Conservation (phyloP, 768 basidiomycete species). For the Lentinula boryana region DNA sequence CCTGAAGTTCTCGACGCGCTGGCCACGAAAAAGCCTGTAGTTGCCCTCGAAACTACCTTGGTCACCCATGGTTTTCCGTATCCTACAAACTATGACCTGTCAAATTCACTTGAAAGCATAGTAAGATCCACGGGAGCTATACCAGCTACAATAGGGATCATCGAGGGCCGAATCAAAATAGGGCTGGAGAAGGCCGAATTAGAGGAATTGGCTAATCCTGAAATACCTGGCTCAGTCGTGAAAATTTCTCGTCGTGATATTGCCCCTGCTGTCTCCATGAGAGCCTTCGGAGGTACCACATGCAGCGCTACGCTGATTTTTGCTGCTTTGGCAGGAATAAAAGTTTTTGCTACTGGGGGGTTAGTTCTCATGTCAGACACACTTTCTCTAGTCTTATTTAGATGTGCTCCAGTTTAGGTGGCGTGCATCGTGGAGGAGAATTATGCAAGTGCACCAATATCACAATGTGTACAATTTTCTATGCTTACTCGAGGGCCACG, state of each 20-base stretch:
- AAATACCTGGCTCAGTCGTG: slow-evolving; percentile 31
- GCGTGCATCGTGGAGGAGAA: slow-evolving; percentile 78
- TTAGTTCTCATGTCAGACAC: slow-evolving; percentile 23
- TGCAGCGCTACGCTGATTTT: slow-evolving; percentile 72
- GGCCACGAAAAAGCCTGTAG: slow-evolving; percentile 55
- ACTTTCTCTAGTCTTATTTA: not conserved
- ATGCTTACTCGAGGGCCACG: not conserved
- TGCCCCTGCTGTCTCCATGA: slow-evolving; percentile 62
- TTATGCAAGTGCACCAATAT: slow-evolving; percentile 35
- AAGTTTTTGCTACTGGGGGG: slow-evolving; percentile 93
- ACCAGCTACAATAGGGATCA: slow-evolving; percentile 87
- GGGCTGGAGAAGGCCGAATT: slow-evolving; percentile 67
- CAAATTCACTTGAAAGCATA: slow-evolving; percentile 64
- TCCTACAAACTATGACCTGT: slow-evolving; percentile 69
- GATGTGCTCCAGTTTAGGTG: slow-evolving; percentile 53
- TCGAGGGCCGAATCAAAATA: slow-evolving; percentile 81
- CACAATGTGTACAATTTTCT: not conserved
- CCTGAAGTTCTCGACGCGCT: slow-evolving; percentile 85
- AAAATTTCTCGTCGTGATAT: slow-evolving; percentile 83
- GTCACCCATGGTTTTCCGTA: slow-evolving; percentile 91
- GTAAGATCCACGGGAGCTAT: slow-evolving; percentile 71
- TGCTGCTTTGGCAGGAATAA: slow-evolving; percentile 80
- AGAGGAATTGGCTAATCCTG: slow-evolving; percentile 55
- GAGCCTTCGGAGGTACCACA: slow-evolving; percentile 75
- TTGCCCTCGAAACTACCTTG: slow-evolving; percentile 89